These are phyloP conservation scores for Xylaria sp. DNA, from an alignment of 2,329 filamentous ascomycete genomes.

Conservation along the genomic window DNA sequence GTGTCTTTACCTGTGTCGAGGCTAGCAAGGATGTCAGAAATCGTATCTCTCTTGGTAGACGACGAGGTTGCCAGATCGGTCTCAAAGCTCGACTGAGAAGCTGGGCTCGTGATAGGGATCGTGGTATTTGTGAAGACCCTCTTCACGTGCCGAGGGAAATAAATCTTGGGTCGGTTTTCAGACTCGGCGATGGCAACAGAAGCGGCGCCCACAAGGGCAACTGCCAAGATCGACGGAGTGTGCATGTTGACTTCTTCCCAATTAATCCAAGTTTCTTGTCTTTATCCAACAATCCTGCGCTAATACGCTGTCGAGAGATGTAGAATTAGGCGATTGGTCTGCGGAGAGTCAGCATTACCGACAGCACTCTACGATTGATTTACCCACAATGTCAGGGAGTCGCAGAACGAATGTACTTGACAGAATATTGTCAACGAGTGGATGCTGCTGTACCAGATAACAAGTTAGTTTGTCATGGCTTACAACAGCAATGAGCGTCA, in stretches of 20 bases:
- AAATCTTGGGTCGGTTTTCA: conserved; percentile 54
- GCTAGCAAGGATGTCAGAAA: conserved; percentile 44
- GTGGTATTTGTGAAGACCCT: conserved; percentile 52
- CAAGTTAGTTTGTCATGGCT: conserved; percentile 38
- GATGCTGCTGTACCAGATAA: conserved; percentile 42
- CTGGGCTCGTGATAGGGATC: conserved; percentile 43
- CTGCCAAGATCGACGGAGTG: conserved; percentile 47
- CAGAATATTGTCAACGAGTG: conserved; percentile 56
- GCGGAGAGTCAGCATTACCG: conserved; percentile 35
- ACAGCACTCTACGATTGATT: conserved; percentile 23
- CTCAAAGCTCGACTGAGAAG: conserved; percentile 39
- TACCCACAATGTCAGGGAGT: conserved; percentile 53
- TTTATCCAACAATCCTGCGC: conserved; percentile 32
- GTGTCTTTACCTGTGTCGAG: conserved; percentile 30
- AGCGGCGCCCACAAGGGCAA: conserved; percentile 52
- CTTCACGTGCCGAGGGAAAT: conserved; percentile 57
- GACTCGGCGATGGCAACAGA: conserved; percentile 51
- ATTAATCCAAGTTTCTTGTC: conserved; percentile 36
- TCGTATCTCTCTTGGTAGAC: conserved; percentile 41
- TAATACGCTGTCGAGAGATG: conserved; percentile 20
- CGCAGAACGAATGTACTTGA: conserved; percentile 60
- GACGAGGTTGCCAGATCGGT: conserved; percentile 36
- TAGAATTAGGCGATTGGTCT: conserved; percentile 40
- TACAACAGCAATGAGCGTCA: not conserved
- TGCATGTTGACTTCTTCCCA: conserved; percentile 44